A percentile compares a stretch with the other conserved stretches of the same genome.
These are phyloP conservation scores for Mastigamoeba balamuthi DNA, from an alignment of 78 protist species.

Conservation along the genomic window DNA sequence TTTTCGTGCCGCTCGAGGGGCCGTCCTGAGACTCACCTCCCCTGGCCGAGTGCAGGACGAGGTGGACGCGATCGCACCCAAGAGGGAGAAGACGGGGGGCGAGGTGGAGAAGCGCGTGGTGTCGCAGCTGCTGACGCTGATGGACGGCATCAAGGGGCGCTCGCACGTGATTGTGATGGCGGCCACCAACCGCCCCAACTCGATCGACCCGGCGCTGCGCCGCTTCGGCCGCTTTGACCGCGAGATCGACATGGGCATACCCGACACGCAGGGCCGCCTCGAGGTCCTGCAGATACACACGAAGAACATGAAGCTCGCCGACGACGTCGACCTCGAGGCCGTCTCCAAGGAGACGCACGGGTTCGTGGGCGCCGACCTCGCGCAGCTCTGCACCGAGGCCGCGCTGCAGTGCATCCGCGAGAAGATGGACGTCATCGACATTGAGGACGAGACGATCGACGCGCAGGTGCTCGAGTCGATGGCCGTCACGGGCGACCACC, in stretches of 20 bases:
- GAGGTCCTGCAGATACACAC: conserved; percentile 99
- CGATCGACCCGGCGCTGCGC: conserved; percentile 99
- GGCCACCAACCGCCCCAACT: conserved; percentile 99
- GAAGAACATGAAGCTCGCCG: conserved; percentile 98
- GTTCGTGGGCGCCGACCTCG: conserved; percentile 99
- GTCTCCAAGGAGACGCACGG: conserved; percentile 97
- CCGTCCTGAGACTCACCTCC: too few species aligned
- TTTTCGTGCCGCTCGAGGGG: too few species aligned
- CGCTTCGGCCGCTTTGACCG: conserved; percentile 99
- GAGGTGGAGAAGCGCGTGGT: conserved; percentile 99
- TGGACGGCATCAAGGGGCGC: conserved; percentile 99
- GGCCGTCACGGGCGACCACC: conserved; percentile 94
- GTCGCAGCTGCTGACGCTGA: conserved; percentile 98
- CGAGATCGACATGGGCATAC: conserved; percentile 99
- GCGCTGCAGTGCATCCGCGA: conserved; percentile 99
- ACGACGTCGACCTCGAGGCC: conserved; percentile 95
- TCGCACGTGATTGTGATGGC: conserved; percentile 98
- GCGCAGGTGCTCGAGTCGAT: conserved; percentile 95
- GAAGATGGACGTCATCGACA: conserved; percentile 98
- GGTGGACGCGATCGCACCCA: conserved; percentile 99
- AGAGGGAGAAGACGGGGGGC: conserved; percentile 98
- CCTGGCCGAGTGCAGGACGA: too few species aligned
- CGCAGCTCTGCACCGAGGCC: conserved; percentile 97
- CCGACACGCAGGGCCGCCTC: conserved; percentile 96
- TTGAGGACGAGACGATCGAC: conserved; percentile 97